Conservation (phyloP, 2,329 filamentous ascomycete genomes). For the Paracoccidioides lutzii region DNA sequence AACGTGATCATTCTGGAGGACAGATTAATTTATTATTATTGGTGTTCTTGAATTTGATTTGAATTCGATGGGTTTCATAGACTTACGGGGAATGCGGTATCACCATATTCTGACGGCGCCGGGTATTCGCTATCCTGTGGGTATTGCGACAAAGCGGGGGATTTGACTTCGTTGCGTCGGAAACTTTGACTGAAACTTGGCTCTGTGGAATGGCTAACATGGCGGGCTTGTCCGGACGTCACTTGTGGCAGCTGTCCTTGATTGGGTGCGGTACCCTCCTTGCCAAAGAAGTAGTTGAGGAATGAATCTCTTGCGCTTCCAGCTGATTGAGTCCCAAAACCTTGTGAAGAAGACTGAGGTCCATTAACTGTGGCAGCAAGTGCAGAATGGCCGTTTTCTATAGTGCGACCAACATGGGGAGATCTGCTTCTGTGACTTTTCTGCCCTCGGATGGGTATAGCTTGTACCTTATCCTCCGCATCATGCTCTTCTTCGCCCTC, state of each 20-base stretch:
- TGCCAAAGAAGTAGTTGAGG: constrained; percentile 97
- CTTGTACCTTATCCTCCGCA: constrained; percentile 27
- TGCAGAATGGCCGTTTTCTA: constrained; percentile 49
- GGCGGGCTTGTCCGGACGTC: constrained; percentile 39
- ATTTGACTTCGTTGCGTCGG: constrained; percentile 46
- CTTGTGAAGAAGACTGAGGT: constrained; percentile 40
- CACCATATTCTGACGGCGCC: constrained; percentile 26
- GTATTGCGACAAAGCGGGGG: constrained; percentile 35
- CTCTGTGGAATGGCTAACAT: constrained; percentile 67
- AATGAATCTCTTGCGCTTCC: constrained; percentile 75
- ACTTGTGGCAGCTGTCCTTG: constrained; percentile 32
- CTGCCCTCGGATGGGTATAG: constrained; percentile 49
- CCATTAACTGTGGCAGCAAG: constrained; percentile 58
- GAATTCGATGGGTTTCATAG: constrained; percentile 22
- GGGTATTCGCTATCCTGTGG: constrained; percentile 25
- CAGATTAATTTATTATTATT: constrained; percentile 1
- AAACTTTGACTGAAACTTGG: constrained; percentile 75
- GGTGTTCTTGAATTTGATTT: not conserved
- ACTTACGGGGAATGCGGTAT: constrained; percentile 36
- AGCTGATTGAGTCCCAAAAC: constrained; percentile 46
- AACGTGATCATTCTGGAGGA: constrained; percentile 33
- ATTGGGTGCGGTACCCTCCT: constrained; percentile 56
- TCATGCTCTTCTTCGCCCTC: constrained; percentile 50
- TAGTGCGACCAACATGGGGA: constrained; percentile 51
- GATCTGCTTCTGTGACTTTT: constrained; percentile 68